phyloP scores from a whole-genome alignment of 2,329 filamentous ascomycete species.

The Teratosphaeria gauchensis region DNA sequence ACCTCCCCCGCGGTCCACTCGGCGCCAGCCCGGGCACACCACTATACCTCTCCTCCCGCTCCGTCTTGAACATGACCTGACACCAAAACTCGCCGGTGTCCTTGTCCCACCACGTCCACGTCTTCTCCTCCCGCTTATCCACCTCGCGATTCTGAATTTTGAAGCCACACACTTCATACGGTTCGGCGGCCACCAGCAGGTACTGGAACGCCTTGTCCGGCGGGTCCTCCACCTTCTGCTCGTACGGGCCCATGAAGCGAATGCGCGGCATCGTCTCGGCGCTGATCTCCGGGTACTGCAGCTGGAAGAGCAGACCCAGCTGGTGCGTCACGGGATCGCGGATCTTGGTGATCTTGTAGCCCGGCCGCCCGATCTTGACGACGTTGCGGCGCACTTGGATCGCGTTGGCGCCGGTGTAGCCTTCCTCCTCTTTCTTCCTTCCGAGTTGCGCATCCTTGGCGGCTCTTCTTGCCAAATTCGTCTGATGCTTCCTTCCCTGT shows the following conservation, averaged over 20 bases:
- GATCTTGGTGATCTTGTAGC: constrained; percentile 96
- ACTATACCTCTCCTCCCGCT: constrained; percentile 81
- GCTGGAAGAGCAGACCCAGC: constrained; percentile 85
- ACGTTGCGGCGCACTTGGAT: constrained; percentile 63
- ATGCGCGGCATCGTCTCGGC: constrained; percentile 68
- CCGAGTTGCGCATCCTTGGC: constrained; percentile 93
- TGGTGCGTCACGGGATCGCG: constrained; percentile 81
- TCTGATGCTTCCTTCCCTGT: constrained; percentile 97
- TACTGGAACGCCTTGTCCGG: constrained; percentile 94
- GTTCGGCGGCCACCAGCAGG: constrained; percentile 86
- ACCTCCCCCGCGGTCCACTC: constrained; percentile 23
- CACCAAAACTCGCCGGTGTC: constrained; percentile 97
- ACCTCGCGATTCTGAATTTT: constrained; percentile 92
- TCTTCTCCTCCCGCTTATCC: constrained; percentile 76
- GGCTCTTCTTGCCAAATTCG: constrained; percentile 88
- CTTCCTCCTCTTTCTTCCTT: constrained; percentile 43
- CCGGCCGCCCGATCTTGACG: constrained; percentile 90
- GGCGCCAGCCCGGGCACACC: constrained; percentile 56
- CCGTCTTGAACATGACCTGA: constrained; percentile 96
- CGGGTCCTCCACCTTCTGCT: constrained; percentile 85
- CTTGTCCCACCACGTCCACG: constrained; percentile 91
- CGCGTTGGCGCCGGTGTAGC: constrained; percentile 67
- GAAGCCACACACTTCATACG: constrained; percentile 94
- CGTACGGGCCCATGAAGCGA: constrained; percentile 95
- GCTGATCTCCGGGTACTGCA: constrained; percentile 87